Percentiles rank a stretch among this genome's conserved stretches.
These are phyloP conservation scores for Candida caryicola DNA, from an alignment of 805 yeast species.

Conservation along the genomic window DNA sequence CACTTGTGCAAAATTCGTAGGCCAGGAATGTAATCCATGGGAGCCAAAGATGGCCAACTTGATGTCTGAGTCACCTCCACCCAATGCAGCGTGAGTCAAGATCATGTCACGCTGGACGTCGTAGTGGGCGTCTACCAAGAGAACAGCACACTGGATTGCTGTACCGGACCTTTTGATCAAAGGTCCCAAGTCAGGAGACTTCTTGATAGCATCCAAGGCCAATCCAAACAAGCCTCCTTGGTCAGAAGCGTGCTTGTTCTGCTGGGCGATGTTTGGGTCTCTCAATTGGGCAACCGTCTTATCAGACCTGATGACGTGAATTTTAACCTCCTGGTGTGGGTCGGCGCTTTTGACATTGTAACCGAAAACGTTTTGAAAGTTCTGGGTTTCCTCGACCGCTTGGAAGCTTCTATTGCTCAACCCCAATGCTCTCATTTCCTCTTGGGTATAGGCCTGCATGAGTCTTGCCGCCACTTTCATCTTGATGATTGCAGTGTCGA, in stretches of 20 bases:
- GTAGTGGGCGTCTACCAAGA: conserved; percentile 84
- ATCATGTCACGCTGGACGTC: conserved; percentile 58
- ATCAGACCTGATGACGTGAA: conserved; percentile 72
- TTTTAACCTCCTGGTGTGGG: conserved; percentile 57
- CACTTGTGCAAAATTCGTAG: conserved; percentile 72
- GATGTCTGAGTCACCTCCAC: conserved; percentile 74
- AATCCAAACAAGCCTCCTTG: conserved; percentile 75
- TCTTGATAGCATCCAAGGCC: conserved; percentile 69
- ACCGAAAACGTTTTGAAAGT: conserved; percentile 32
- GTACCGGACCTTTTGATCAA: conserved; percentile 48
- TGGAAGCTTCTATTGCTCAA: conserved; percentile 77
- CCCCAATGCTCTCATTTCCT: conserved; percentile 78
- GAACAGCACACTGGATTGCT: conserved; percentile 77
- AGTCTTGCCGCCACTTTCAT: conserved; percentile 78
- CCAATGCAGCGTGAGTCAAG: conserved; percentile 88
- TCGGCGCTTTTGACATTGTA: conserved; percentile 49
- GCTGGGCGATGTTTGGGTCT: conserved; percentile 83
- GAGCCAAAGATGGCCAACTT: conserved; percentile 90
- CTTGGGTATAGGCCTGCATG: conserved; percentile 90
- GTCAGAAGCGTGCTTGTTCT: conserved; percentile 66
- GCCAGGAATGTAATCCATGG: conserved; percentile 91
- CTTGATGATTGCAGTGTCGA: conserved; percentile 70
- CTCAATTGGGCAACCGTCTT: conserved; percentile 68
- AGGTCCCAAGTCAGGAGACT: conserved; percentile 23
- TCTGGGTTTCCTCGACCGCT: conserved; percentile 55